Base-by-base conservation (phyloP, 148 eudicot species). In the Pharnaceum exiguum region DNA sequence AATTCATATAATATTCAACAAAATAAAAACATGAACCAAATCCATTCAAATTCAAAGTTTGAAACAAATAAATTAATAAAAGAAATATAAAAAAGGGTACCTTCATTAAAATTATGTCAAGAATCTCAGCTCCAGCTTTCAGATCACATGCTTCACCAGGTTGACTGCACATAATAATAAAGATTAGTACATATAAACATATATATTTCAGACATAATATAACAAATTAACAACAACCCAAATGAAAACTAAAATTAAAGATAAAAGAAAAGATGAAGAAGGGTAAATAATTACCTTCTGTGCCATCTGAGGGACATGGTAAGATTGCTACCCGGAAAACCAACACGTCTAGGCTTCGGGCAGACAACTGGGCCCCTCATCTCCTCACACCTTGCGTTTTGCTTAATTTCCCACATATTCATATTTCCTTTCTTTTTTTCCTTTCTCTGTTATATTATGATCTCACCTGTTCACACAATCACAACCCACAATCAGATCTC, bases 71-170 rank as follows among this genome's bases (percentile, higher is more conserved):
- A 16, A n/a, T n/a, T n/a, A n/a, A n/a, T n/a, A n/a, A 1, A 39
- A 21, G 2, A 59, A 5, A 17, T 4, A 4, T 1, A 11, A 48
- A 39, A 22, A 23, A 24, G 17, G 9, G 0, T 74, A 81, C 86
- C 86, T 78, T 71, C 38, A 35, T 50, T 32, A 75, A 77, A 75
- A 81, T 81, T 39, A 77, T 22, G 40, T 81, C 86, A 19, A 75
- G 68, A 44, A 81, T 75, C 32, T 81, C 82, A 10, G 72, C 72
- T 25, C 82, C 79, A 1, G 70, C 75, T 40, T 65, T 69, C 0
- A 71, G 62, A 60, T 72, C 77, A 40, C 46, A 38, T 2, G 28
- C n/a, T 30, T 77, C 81, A 1, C 52, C 29, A 50, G 64, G 71
- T 19, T 76, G 63, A 44, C 74, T 72, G 54, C 28, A 19, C 13